These are phyloP conservation scores for Tylopilus sp. DNA, from an alignment of 768 basidiomycete species.

Conservation along the genomic window DNA sequence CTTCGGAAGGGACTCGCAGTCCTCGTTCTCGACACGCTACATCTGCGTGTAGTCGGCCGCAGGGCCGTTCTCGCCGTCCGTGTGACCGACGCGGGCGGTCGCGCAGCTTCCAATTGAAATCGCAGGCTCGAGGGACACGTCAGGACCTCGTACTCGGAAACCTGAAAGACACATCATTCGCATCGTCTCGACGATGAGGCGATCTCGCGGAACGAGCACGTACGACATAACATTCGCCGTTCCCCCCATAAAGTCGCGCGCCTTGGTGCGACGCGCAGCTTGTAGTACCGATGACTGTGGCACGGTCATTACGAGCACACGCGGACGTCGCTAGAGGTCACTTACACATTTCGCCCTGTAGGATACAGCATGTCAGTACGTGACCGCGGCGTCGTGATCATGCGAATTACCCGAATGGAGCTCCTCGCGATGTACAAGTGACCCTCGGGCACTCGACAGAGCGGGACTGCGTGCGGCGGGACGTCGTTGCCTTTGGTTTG, in stretches of 20 bases:
- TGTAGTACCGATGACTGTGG: constrained; percentile 16
- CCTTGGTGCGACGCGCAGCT: constrained; percentile 8
- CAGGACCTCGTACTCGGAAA: constrained; percentile 24
- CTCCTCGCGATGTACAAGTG: constrained; percentile 21
- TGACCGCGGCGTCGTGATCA: neutral
- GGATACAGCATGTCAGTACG: constrained; percentile 1
- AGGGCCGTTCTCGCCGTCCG: neutral
- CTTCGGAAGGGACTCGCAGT: neutral
- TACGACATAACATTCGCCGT: constrained; percentile 11
- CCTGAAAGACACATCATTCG: constrained; percentile 5
- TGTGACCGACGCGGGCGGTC: neutral
- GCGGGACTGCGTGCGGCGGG: constrained; percentile 19
- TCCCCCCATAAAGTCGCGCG: constrained; percentile 12
- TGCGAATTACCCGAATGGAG: constrained; percentile 8
- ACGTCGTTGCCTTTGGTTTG: constrained; percentile 17
- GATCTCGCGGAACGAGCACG: neutral
- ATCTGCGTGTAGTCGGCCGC: neutral
- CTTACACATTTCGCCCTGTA: constrained; percentile 21
- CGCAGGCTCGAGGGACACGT: constrained; percentile 17
- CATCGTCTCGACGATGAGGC: neutral
- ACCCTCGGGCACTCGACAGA: neutral
- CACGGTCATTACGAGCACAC: neutral
- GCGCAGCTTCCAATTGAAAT: constrained; percentile 7
- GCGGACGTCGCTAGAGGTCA: neutral
- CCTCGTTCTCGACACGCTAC: neutral